Base-by-base conservation (phyloP, 306 rosid species). In the Trifolium pratense region DNA sequence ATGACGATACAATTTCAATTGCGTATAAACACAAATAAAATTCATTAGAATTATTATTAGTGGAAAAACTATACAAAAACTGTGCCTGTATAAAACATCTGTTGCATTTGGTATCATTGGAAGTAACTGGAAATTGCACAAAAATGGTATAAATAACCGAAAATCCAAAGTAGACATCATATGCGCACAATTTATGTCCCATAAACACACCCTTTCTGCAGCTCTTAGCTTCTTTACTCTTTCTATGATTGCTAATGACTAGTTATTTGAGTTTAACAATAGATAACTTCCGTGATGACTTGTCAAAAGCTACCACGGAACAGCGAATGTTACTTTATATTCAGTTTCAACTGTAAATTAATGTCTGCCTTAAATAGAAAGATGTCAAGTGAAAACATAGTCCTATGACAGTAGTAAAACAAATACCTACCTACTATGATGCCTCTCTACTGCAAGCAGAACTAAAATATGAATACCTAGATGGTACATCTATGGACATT, bases 371-470 rank as follows among this genome's bases (percentile, higher is more conserved):
- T 18, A 58, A 71, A 45, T 36, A 68, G 49, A 48, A 34, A 74
- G 39, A 51, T 59, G 52, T 9, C 37, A 70, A 4, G 34, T 6
- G 16, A 29, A 42, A 68, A 18, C 9, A 14, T 12, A 29, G 17
- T 66, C 66, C 42, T 9, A 23, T 34, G 59, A 56, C 10, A 46
- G 71, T 17, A 20, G 23, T 57, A 17, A 51, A 14, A 65, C 58
- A 78, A 48, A 60, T 10, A 60, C 39, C 70, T 32, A 52, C 26
- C 53, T 31, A 61, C 31, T 52, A 59, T 25, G 42, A 66, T 71
- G 57, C 43, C 25, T 26, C 74, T 69, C 66, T 71, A 70, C 73
- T 3, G 32, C 68, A 49, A 48, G 58, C 39, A 70, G 43, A 75
- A 60, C 12, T 8, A 61, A 57, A 60, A 55, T 34, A 48, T 40